Base-by-base conservation (phyloP, 495 filamentous ascomycete genomes). In the Evansstolkia leycettana region DNA sequence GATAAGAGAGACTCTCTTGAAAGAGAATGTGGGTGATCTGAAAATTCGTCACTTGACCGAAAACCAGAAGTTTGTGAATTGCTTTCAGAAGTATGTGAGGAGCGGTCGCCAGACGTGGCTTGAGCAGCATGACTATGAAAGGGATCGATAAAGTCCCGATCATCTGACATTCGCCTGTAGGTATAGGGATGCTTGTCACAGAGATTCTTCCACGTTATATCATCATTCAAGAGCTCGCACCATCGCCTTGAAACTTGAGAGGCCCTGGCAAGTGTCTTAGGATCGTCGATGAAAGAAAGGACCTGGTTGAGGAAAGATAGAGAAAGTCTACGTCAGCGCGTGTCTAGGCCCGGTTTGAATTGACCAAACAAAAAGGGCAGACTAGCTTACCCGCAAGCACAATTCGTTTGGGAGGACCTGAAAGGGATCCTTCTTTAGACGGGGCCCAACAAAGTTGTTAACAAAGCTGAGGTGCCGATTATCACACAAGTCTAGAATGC, bases 131-230 rank as follows among this genome's bases (percentile, higher is more conserved):
- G 50, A 20, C 48, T 45, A 28, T 54, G 56, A 36, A 55, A 55
- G 35, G 55, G 53, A 33, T 65, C 64, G 28, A 64, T 40, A 29
- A 52, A 49, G 17, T 57, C 53, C 17, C 43, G 50, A 28, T 61
- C 58, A 17, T 75, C 67, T 4, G 64, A 65, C 20, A 74, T 50
- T 19, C 82, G 67, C 19, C 83, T 76, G 46, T 87, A 92, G 32
- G 83, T 52, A 39, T 64, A 67, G 12, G 62, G 84, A 54, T 92
- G 85, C 55, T 92, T 94, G 36, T 92, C 84, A 51, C 87, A 95
- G 12, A 96, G 68, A 14, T 85, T 82, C 67, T 93, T 94, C 90
- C 90, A 98, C 1, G 92, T 93, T 52, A 94, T 86, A 60, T 98
- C 90, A 48, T 98, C 90, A 47, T 78, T 87, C 28, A 96, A 62